These are phyloP conservation scores for Tulasnella sp. DNA, from an alignment of 768 basidiomycete genomes.

Conservation along the genomic window DNA sequence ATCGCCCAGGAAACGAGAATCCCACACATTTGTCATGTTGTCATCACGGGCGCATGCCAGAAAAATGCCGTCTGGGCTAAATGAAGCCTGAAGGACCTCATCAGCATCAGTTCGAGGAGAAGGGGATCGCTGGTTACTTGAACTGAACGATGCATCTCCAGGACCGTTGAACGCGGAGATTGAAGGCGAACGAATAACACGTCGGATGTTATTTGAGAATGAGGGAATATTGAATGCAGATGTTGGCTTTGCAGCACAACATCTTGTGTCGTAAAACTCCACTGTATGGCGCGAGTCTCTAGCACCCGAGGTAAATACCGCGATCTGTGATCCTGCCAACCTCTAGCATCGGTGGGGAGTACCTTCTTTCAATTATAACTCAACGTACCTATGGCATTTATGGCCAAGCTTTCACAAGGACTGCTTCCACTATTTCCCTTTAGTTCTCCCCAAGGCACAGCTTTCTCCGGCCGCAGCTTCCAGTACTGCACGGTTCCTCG, in stretches of 20 bases:
- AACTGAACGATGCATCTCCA: background rate
- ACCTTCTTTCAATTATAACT: background rate
- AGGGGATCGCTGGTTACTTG: background rate
- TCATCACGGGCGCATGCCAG: conserved; percentile 7
- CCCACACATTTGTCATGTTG: conserved; percentile 5
- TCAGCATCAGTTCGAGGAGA: too few relatives aligned
- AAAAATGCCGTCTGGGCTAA: conserved; percentile 11
- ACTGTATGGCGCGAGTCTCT: background rate
- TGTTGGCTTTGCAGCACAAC: background rate
- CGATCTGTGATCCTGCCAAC: conserved; percentile 1
- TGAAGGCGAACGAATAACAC: background rate
- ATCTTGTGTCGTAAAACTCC: background rate
- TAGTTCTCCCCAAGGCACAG: background rate
- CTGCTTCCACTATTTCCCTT: background rate
- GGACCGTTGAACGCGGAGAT: background rate
- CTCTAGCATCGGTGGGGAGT: background rate
- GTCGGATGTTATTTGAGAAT: background rate
- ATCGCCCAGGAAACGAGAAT: conserved; percentile 10
- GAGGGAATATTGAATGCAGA: background rate
- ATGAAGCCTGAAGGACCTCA: background rate
- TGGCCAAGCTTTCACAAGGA: background rate
- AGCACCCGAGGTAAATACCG: conserved; percentile 1
- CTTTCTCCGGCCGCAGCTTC: background rate
- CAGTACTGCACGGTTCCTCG: background rate
- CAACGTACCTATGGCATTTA: conserved; percentile 5